A percentile compares a stretch with the other conserved stretches of the same genome.
phyloP scores from a whole-genome alignment of 2,329 filamentous ascomycete species.

The Claviceps pazoutovae region DNA sequence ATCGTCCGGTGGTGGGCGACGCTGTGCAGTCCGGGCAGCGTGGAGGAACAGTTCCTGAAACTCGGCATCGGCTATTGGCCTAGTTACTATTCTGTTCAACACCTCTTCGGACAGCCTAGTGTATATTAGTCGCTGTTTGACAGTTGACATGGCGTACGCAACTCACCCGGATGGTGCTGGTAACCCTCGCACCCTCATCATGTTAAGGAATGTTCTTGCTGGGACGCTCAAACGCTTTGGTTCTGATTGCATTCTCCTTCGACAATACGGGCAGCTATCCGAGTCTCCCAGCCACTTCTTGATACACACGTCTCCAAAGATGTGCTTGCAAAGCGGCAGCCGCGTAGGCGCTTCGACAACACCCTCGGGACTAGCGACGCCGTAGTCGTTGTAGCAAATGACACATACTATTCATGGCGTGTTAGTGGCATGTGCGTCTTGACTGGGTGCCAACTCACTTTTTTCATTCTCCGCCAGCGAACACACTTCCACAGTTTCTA shows the following conservation, averaged over 20 bases:
- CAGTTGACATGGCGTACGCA: background rate
- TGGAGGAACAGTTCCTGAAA: slow-evolving; percentile 7
- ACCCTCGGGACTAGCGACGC: slow-evolving; percentile 42
- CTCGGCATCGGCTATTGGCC: slow-evolving; percentile 7
- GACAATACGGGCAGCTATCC: slow-evolving; percentile 50
- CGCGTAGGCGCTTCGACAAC: slow-evolving; percentile 41
- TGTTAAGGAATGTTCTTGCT: slow-evolving; percentile 16
- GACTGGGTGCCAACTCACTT: slow-evolving; percentile 23
- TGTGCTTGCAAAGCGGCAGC: slow-evolving; percentile 47
- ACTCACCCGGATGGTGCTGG: slow-evolving; percentile 12
- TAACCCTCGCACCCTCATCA: slow-evolving; percentile 17
- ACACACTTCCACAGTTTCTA: slow-evolving; percentile 31
- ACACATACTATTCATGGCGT: slow-evolving; percentile 33
- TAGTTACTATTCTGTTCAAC: slow-evolving; percentile 8
- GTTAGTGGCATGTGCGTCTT: background rate
- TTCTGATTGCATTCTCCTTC: slow-evolving; percentile 44
- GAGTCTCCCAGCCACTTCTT: slow-evolving; percentile 52
- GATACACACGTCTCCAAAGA: slow-evolving; percentile 51
- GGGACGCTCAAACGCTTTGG: slow-evolving; percentile 12
- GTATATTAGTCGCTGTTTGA: background rate
- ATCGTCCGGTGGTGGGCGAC: slow-evolving; percentile 17
- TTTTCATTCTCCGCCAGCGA: slow-evolving; percentile 32
- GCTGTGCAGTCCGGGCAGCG: slow-evolving; percentile 8
- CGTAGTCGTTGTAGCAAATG: slow-evolving; percentile 53
- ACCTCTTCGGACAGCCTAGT: slow-evolving; percentile 10